Percentiles rank a stretch among this genome's conserved stretches.
Conservation (phyloP, 345 rosid genomes). For the Barbarea vulgaris region DNA sequence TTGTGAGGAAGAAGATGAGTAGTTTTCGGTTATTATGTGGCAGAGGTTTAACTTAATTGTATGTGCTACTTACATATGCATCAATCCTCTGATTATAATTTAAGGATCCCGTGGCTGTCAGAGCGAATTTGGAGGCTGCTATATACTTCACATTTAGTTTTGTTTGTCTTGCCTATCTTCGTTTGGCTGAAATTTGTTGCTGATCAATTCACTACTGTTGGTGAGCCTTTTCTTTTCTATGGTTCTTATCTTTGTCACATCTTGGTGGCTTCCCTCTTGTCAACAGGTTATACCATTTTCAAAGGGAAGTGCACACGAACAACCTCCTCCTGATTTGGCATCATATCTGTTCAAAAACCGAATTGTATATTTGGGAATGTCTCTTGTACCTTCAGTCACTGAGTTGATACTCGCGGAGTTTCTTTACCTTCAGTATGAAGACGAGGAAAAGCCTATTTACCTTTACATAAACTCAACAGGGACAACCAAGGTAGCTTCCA, state of each 20-base stretch:
- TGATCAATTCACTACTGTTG: constrained; percentile 9
- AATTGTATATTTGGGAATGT: constrained; percentile 95
- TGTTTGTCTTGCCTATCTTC: neutral
- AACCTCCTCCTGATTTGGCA: constrained; percentile 93
- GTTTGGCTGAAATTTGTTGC: neutral
- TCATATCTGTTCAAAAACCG: constrained; percentile 78
- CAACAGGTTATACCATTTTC: constrained; percentile 82
- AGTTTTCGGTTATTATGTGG: neutral
- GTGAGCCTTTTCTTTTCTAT: neutral
- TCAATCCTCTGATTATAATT: neutral
- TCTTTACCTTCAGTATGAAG: constrained; percentile 91
- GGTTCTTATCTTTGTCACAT: neutral
- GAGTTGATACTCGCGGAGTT: constrained; percentile 83
- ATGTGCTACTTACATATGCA: neutral
- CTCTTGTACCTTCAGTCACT: constrained; percentile 88
- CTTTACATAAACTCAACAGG: constrained; percentile 95
- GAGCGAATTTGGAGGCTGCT: constrained; percentile 3
- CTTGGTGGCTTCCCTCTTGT: constrained; percentile 10
- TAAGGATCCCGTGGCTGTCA: neutral
- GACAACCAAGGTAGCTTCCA: constrained; percentile 68
- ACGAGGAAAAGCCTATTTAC: constrained; percentile 81
- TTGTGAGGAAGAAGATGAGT: constrained; percentile 21
- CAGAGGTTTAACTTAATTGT: neutral
- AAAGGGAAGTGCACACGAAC: constrained; percentile 76
- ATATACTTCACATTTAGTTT: neutral